Evolutionary conservation across 1,139 yeast genomes (phyloP).

Genomic region (Taphrina wiesneri): DNA sequence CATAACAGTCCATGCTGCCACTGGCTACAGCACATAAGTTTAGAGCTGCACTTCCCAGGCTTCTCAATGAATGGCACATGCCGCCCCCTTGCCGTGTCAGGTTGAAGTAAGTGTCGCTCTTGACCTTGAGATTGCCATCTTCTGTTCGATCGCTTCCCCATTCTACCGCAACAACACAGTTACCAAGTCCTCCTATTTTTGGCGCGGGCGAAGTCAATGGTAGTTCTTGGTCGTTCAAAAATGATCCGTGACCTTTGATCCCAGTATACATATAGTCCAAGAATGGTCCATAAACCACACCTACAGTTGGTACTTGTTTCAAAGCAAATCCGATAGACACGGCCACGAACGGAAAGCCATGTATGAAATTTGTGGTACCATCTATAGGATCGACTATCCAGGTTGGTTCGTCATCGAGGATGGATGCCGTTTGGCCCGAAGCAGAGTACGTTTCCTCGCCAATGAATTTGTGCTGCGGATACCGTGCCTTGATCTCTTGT

Average conservation of each 20-base stretch:
- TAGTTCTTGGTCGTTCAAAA: constrained; percentile 48
- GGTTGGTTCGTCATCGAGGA: constrained; percentile 56
- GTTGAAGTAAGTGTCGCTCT: constrained; percentile 53
- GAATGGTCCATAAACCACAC: constrained; percentile 62
- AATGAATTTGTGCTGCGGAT: constrained; percentile 55
- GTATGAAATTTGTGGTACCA: constrained; percentile 64
- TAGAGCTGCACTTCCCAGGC: constrained; percentile 63
- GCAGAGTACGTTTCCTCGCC: constrained; percentile 57
- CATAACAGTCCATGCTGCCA: constrained; percentile 59
- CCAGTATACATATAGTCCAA: constrained; percentile 55
- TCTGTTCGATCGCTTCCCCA: constrained; percentile 63
- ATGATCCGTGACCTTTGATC: constrained; percentile 57
- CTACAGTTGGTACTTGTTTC: constrained; percentile 55
- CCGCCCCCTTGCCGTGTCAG: constrained; percentile 53
- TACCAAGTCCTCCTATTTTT: constrained; percentile 41
- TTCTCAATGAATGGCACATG: constrained; percentile 60
- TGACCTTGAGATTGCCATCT: constrained; percentile 50
- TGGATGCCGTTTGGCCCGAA: constrained; percentile 50
- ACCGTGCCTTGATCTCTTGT: constrained; percentile 46
- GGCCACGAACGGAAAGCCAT: constrained; percentile 60
- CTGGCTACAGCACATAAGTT: constrained; percentile 58
- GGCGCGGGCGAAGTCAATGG: constrained; percentile 49
- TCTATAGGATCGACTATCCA: constrained; percentile 64
- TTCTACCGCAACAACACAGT: constrained; percentile 59
- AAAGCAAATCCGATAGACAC: constrained; percentile 60